Percentiles rank a stretch among this genome's conserved stretches.
Evolutionary conservation across 2,329 filamentous ascomycete species (phyloP).

Genomic region (Aspergillus sp.): DNA sequence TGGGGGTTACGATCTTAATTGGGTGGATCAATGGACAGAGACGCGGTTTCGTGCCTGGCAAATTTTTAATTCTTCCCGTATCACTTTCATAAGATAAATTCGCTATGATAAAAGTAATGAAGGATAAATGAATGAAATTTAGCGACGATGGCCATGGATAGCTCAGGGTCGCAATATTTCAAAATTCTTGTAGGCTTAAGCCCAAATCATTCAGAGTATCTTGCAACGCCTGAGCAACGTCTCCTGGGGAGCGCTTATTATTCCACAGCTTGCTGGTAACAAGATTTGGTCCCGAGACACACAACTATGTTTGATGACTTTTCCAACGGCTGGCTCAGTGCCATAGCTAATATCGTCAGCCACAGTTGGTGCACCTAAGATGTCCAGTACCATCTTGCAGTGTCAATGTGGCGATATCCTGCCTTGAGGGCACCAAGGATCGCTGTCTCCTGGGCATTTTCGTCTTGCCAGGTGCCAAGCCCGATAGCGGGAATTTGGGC

Average conservation of each 20-base stretch:
- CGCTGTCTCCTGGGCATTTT: conserved; percentile 38
- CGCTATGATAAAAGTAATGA: too few relatives aligned
- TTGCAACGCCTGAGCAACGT: conserved; percentile 52
- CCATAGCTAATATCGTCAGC: too few relatives aligned
- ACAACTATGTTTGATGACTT: conserved; percentile 53
- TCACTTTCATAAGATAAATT: too few relatives aligned
- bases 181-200: too few relatives aligned
- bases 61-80: too few relatives aligned
- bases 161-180: too few relatives aligned
- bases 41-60: too few relatives aligned
- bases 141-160: too few relatives aligned
- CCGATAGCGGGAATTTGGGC: conserved; percentile 38
- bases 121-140: too few relatives aligned
- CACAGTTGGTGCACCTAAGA: too few relatives aligned
- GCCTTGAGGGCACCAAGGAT: conserved; percentile 37
- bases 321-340: conserved; percentile 56
- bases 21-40: too few relatives aligned
- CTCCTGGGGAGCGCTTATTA: conserved; percentile 50
- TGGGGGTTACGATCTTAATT: too few relatives aligned
- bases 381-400: conserved; percentile 33
- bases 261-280: conserved; percentile 59
- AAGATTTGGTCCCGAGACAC: conserved; percentile 57
- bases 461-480: conserved; percentile 46
- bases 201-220: conserved; percentile 53
- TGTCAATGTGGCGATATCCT: conserved; percentile 47